Evolutionary conservation across 106 monocot species (phyloP), one percentile per base, ranked within the genome.

Genomic region (Dioscorea dumetorum): DNA sequence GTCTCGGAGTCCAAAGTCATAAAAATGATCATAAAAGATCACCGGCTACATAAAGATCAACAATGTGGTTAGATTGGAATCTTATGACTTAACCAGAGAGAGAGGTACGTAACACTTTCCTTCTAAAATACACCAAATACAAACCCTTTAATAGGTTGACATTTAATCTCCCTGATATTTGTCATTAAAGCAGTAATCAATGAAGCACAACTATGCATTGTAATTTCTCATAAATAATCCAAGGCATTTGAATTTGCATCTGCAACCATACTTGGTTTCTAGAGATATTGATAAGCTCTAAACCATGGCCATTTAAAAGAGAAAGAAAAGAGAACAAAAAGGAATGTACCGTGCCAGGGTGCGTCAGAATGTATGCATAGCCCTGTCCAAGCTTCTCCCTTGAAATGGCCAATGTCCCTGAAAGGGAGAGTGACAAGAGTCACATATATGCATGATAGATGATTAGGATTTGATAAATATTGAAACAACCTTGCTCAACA

Each of bases 401-500:
- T 33, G 79, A 35, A 80, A 80, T 41, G 79, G 79, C 79, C 79
- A 80, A 49, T 74, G 74, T 23, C 70, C 70, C 79, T 80, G 79
- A 59, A 28, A 58, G 6, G 21, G 23, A 52, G 33, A 35, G 19
- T 19, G 13, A 65, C 5, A 54, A 54, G 54, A 54, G 19, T 54
- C 2, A 18, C 15, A 5, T 54, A 5, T 54, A 14, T 3, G 41
- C 41, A 41, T 41, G 41, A 28, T 41, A 10, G 41, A 41, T 1
- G 2, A 41, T 41, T 6, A 41, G 41, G 6, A 10, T 41, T 41
- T 41, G 9, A 41, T 6, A 41, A 41, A 41, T 41, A 41, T 41
- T 41, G 9, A 41, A 41, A 28, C 1, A 28, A 41, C 5, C 41
- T 41, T 41, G 10, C 41, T 41, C 41, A 41, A 41, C 69, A 64